Base-by-base conservation (phyloP, 768 basidiomycete species). In the Lepiota brunneoincarnata region DNA sequence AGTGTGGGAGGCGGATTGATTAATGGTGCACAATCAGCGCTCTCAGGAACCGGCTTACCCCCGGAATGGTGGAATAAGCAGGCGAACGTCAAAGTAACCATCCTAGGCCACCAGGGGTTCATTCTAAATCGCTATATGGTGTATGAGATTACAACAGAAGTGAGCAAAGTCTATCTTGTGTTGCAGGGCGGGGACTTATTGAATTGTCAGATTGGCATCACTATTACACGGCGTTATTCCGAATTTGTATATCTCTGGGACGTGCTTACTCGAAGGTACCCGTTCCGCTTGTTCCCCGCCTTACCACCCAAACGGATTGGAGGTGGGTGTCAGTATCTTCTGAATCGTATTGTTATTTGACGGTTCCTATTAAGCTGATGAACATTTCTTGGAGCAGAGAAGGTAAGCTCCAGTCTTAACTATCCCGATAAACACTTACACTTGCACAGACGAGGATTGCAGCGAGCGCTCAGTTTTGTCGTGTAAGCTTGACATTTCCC, bases 181-280 rank as follows among this genome's bases (percentile, higher is more conserved):
- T 58, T 11, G 37, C 42, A 43, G 51, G 34, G 7, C n/a, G 40
- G 41, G 23, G 37, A 34, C 57, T 59, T 15, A 63, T 26, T 49
- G 44, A 24, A 46, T 20, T 28, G 24, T 48, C 60, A 92, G 79
- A 78, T 84, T 46, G 83, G 81, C 4, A 73, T 79, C 11, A 74
- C 91, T 12, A 90, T 98, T 18, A 76, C 84, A 24, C 76, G 96
- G 49, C 81, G 97, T 54, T 99, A 98, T 68, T 93, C 91, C 6
- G 97, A 99, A 67, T 99, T 98, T 67, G 80, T 80, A 9, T 94
- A 89, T 69, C 74, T 98, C 23, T 89, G 91, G 83, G 94, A 98
- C 58, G 87, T 85, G 58, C 75, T 99, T 40, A 68, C 82, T 48
- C 83, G 86, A 59, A 82, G 94, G 50, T 98, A 98, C 73, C 95